Evolutionary conservation across 176 grass and related monocot genomes (phyloP).

Genomic region (Bothriochloa decipiens): DNA sequence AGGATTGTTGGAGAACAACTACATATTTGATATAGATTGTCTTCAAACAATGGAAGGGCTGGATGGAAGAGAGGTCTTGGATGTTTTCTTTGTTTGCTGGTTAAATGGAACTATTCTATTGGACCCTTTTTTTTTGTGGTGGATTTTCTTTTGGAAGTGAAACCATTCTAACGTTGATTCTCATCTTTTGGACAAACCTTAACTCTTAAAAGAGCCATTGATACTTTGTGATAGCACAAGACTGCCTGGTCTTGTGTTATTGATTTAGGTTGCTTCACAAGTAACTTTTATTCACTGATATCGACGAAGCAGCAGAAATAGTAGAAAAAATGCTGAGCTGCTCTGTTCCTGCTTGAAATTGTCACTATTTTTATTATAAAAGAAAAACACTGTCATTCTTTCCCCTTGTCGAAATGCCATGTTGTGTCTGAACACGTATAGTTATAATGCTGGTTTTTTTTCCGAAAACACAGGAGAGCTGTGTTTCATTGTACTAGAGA

Average conservation of each 20-base stretch:
- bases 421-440: slow-evolving; percentile 1
- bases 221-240: not conserved
- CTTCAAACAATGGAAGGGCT: slow-evolving; percentile 84
- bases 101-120: not conserved
- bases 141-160: not conserved
- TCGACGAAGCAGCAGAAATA: not conserved
- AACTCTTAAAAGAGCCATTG: not conserved
- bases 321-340: not conserved
- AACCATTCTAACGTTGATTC: not conserved
- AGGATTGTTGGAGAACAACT: slow-evolving; percentile 68
- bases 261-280: not conserved
- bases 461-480: not conserved
- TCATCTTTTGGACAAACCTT: not conserved
- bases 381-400: not conserved
- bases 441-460: not conserved
- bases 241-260: not conserved
- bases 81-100: slow-evolving; percentile 13
- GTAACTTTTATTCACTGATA: not conserved
- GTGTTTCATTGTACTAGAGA: not conserved
- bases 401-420: not conserved
- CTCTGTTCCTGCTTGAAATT: not conserved
- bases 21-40: slow-evolving; percentile 95
- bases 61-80: slow-evolving; percentile 77
- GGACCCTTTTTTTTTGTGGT: not conserved
- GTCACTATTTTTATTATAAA: slow-evolving; percentile 1